A percentile compares a stretch with the other conserved stretches of the same genome.
phyloP scores from a whole-genome alignment of 306 rosid genomes.

The Notholithocarpus densiflorus region DNA sequence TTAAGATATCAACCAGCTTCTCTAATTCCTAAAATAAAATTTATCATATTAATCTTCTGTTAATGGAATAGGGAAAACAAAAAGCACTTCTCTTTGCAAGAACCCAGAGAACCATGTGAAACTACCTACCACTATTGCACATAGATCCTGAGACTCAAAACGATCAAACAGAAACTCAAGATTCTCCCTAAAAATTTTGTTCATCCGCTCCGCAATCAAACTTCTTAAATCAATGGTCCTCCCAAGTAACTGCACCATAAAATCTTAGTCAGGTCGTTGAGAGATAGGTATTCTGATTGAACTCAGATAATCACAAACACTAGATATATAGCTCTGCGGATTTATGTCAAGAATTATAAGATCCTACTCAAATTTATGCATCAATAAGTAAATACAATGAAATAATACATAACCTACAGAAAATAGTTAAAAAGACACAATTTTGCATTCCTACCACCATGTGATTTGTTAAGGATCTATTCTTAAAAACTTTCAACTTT shows the following conservation, averaged over 20 bases:
- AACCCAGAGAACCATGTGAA: slow-evolving; percentile 26
- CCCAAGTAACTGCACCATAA: slow-evolving; percentile 78
- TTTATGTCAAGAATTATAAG: not conserved
- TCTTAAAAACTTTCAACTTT: not conserved
- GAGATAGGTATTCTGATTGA: not conserved
- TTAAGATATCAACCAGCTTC: slow-evolving; percentile 74
- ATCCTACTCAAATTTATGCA: not conserved
- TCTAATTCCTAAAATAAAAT: slow-evolving; percentile 77
- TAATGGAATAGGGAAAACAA: slow-evolving; percentile 11
- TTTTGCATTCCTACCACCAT: not conserved
- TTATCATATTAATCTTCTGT: slow-evolving; percentile 13
- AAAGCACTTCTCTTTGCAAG: slow-evolving; percentile 11
- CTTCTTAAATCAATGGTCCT: slow-evolving; percentile 88
- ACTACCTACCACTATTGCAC: slow-evolving; percentile 79
- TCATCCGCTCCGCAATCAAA: slow-evolving; percentile 77
- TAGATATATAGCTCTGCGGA: not conserved
- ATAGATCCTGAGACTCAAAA: slow-evolving; percentile 96
- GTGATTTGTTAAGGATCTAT: not conserved
- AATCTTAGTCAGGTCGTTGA: slow-evolving; percentile 12
- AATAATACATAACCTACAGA: not conserved
- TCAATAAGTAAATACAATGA: too few relatives aligned
- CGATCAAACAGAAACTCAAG: slow-evolving; percentile 95
- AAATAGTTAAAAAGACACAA: not conserved
- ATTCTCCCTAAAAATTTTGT: slow-evolving; percentile 84
- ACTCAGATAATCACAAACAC: not conserved